phyloP scores from a whole-genome alignment of 768 basidiomycete species.

The Fomitopsis pulvina region DNA sequence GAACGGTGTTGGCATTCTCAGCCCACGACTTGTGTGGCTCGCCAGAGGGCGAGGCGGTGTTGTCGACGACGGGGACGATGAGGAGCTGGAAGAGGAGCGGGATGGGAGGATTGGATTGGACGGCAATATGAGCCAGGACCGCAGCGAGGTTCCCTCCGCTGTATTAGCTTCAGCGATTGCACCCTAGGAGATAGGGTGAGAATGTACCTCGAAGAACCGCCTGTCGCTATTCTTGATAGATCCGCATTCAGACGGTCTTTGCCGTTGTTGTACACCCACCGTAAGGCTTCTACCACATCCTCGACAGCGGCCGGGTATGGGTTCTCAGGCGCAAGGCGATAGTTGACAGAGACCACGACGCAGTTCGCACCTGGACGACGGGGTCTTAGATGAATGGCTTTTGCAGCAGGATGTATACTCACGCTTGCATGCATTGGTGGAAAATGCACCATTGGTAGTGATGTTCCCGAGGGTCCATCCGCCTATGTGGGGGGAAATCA shows the following conservation, averaged over 20 bases:
- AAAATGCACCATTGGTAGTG: conserved; percentile 50
- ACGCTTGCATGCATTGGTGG: conserved; percentile 55
- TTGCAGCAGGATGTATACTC: neutral
- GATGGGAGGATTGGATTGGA: conserved; percentile 39
- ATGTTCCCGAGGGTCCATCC: conserved; percentile 76
- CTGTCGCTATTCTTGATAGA: conserved; percentile 50
- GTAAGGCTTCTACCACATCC: conserved; percentile 57
- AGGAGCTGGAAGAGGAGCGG: conserved; percentile 56
- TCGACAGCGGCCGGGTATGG: conserved; percentile 67
- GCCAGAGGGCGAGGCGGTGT: conserved; percentile 44
- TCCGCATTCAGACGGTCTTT: conserved; percentile 41
- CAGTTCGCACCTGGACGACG: conserved; percentile 45
- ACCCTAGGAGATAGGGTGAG: neutral
- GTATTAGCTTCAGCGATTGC: neutral
- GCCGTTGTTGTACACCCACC: conserved; percentile 53
- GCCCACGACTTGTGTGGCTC: conserved; percentile 43
- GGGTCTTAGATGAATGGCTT: neutral
- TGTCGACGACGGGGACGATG: conserved; percentile 68
- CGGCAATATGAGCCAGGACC: conserved; percentile 57
- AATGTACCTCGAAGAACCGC: conserved; percentile 61
- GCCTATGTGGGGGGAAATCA: too few relatives aligned
- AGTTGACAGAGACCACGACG: conserved; percentile 62
- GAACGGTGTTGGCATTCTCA: conserved; percentile 49
- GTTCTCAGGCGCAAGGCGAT: conserved; percentile 66
- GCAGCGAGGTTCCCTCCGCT: conserved; percentile 72